Evolutionary conservation across 441 rosid genomes (phyloP), one percentile per base, ranked within the genome.

Genomic region (Iberis amara): DNA sequence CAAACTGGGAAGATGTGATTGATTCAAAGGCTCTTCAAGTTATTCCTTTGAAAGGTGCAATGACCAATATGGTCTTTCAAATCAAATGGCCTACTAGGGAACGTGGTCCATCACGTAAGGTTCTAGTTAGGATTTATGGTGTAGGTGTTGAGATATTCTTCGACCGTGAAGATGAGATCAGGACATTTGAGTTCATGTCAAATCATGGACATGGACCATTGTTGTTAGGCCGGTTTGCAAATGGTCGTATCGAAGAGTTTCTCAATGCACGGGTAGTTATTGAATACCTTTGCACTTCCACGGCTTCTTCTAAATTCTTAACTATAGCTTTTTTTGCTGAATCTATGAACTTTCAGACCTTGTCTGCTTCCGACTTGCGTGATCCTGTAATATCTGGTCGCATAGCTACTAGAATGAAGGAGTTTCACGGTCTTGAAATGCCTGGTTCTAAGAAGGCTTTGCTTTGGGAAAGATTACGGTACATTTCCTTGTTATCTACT

Each of bases 191-290:
- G 77, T 86, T 74, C 47, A 83, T 88, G 81, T 92, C 96, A 5
- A 86, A 79, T 54, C 72, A 82, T 62, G 96, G 98, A 27, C 86
- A 77, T 62, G 98, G 98, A 18, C 96, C 98, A 24, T 72, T 80
- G 55, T 65, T 92, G 62, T 73, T 92, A 15, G 86, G 76, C 4
- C 68, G 98, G 59, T 88, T 92, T 50, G 73, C 72, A 0, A 86
- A 70, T 71, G 96, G 98, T 52, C 79, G 91, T 39, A 73, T 92
- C 33, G 98, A 92, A 65, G 96, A 88, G 78, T 92, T 88, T 74
- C 83, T 92, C 57, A 68, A 68, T 68, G 95, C 98, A 7, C 73
- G 89, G 86, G 98, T 91, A 79, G 38, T 1, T 37, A 36, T 27
- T 10, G 45, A 37, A 6, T 44, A 9, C 9, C 4, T 1, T 26